Conservation (phyloP, 2,329 filamentous ascomycete species). For the Aspergillus sp. region DNA sequence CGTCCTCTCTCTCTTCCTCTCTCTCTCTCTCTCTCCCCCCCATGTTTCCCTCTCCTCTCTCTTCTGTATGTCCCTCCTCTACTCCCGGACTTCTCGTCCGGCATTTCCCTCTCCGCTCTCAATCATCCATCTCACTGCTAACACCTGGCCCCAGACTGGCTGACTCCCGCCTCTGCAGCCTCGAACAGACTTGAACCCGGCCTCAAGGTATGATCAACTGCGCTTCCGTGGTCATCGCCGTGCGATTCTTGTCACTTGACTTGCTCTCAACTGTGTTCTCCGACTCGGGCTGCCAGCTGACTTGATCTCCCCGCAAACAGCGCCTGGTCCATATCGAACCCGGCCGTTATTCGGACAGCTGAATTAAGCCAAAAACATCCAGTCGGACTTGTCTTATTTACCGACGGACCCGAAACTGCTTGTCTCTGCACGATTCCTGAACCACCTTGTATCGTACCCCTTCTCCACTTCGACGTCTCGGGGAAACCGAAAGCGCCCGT, state of each 20-base stretch:
- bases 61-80: background rate
- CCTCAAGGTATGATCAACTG: background rate
- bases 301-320: conserved; percentile 3
- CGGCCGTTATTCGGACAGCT: too few relatives aligned
- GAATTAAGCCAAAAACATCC: too few relatives aligned
- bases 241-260: background rate
- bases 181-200: too few relatives aligned
- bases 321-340: background rate
- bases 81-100: background rate
- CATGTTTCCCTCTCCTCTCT: background rate
- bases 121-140: background rate
- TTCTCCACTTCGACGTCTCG: conserved; percentile 18
- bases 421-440: background rate
- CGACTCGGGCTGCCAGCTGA: background rate
- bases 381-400: too few relatives aligned
- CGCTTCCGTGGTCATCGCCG: background rate
- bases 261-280: background rate
- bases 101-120: background rate
- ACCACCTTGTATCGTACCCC: conserved; percentile 17
- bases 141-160: background rate
- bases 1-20: background rate
- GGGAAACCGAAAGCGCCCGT: conserved; percentile 14
- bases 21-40: background rate
- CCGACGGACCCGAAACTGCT: background rate
- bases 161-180: background rate